A percentile compares a stretch with the other conserved stretches of the same genome.
Evolutionary conservation across 352 stramenopile genomes (phyloP).

Genomic region (Pythium scleroteichum): DNA sequence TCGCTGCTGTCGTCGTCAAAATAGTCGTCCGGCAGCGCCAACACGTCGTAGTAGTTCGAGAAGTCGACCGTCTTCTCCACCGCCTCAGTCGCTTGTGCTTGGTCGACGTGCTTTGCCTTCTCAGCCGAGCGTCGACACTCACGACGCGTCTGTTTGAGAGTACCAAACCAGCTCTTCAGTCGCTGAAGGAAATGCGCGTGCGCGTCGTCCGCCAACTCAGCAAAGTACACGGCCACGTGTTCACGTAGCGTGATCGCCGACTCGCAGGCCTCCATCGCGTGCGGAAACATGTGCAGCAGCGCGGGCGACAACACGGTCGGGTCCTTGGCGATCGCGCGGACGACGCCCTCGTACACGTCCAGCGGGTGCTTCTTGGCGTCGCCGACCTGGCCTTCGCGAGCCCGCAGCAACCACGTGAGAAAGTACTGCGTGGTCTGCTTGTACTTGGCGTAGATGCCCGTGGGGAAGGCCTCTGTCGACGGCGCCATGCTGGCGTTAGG

Average conservation of each 20-base stretch:
- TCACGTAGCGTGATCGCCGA: conserved; percentile 14
- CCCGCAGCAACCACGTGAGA: conserved; percentile 4
- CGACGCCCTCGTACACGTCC: conserved; percentile 9
- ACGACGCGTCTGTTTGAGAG: no score
- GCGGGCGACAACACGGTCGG: conserved; percentile 5
- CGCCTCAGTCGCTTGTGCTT: no score
- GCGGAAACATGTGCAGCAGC: conserved; percentile 4
- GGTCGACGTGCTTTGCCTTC: no score
- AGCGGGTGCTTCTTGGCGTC: not conserved
- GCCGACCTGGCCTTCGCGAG: not conserved
- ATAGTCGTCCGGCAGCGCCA: conserved; percentile 1
- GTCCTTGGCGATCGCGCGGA: not conserved
- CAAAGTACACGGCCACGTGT: conserved; percentile 5
- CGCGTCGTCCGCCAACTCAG: not conserved
- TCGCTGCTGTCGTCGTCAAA: not conserved
- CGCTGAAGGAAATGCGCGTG: conserved; percentile 12
- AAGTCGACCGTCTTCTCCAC: not conserved
- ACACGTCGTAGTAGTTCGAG: conserved; percentile 12
- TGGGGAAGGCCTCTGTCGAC: conserved; percentile 10
- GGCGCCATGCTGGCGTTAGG: no score
- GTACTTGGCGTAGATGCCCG: conserved; percentile 11
- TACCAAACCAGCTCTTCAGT: not conserved
- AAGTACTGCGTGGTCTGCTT: conserved; percentile 9
- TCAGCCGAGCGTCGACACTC: no score
- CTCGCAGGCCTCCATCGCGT: conserved; percentile 12